These are phyloP conservation scores for Ophiostoma quercus DNA, from an alignment of 2,329 filamentous ascomycete species.

Conservation along the genomic window DNA sequence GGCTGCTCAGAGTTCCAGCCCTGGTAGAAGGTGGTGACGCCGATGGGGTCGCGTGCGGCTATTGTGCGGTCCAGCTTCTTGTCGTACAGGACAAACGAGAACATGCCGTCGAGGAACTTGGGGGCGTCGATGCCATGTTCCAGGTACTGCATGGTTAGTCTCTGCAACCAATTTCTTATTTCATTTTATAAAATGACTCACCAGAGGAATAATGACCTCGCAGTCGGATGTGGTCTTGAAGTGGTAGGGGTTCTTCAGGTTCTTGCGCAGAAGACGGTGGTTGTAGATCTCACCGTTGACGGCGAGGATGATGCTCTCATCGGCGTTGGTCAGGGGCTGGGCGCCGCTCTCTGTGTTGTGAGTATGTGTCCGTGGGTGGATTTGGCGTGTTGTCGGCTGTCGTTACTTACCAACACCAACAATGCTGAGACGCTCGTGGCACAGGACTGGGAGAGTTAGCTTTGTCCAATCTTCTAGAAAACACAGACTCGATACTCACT, in stretches of 20 bases:
- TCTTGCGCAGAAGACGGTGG: conserved; percentile 89
- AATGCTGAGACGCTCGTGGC: conserved; percentile 95
- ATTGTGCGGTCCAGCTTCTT: conserved; percentile 88
- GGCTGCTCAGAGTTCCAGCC: conserved; percentile 81
- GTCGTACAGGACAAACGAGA: conserved; percentile 97
- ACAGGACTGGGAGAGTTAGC: conserved; percentile 61
- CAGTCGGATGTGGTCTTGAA: conserved; percentile 99
- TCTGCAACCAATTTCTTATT: background rate
- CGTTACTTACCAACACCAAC: conserved; percentile 78
- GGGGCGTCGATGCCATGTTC: conserved; percentile 88
- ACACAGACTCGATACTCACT: conserved; percentile 52
- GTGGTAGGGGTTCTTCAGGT: conserved; percentile 74
- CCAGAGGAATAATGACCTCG: conserved; percentile 96
- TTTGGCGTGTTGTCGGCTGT: conserved; percentile 13
- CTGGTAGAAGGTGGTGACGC: conserved; percentile 95
- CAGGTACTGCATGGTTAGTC: conserved; percentile 60
- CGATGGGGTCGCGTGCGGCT: conserved; percentile 92
- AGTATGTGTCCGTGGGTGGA: conserved; percentile 29
- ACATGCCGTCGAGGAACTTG: conserved; percentile 96
- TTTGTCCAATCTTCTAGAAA: background rate
- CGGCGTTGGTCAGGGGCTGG: conserved; percentile 89
- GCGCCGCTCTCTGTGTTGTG: conserved; percentile 73
- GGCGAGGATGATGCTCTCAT: conserved; percentile 80
- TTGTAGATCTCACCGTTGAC: conserved; percentile 99
- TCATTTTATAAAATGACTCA: conserved; percentile 42